These are phyloP conservation scores for Calocybe gambosa DNA, from an alignment of 1,284 basidiomycete species.

Conservation along the genomic window DNA sequence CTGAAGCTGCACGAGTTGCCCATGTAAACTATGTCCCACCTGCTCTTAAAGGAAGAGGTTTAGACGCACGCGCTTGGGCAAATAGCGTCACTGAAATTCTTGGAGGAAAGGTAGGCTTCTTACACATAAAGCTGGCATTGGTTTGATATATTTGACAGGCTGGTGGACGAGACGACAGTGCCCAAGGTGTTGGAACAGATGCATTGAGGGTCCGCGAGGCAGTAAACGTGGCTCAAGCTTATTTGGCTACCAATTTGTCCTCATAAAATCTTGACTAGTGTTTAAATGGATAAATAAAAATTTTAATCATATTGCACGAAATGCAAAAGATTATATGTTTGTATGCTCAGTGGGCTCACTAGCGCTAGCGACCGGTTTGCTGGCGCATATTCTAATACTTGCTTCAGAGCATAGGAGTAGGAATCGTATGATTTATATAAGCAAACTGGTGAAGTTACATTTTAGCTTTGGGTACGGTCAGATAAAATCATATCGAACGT, in stretches of 20 bases:
- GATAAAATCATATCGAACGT: too few relatives aligned
- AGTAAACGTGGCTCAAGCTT: conserved; percentile 49
- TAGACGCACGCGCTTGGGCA: conserved; percentile 84
- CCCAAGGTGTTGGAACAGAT: conserved; percentile 80
- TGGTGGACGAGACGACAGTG: conserved; percentile 87
- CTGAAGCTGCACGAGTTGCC: conserved; percentile 68
- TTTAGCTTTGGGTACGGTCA: too few relatives aligned
- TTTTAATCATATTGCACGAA: too few relatives aligned
- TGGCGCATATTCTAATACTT: too few relatives aligned
- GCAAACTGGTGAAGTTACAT: too few relatives aligned
- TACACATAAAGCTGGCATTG: neutral
- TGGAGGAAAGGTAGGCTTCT: conserved; percentile 74
- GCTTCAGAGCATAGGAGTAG: too few relatives aligned
- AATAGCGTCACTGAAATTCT: conserved; percentile 69
- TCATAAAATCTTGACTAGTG: too few relatives aligned
- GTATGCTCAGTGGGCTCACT: too few relatives aligned
- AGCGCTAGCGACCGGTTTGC: too few relatives aligned
- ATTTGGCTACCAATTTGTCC: conserved; percentile 23
- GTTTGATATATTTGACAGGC: conserved; percentile 44
- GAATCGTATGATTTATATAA: too few relatives aligned
- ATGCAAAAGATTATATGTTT: too few relatives aligned
- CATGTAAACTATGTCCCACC: conserved; percentile 86
- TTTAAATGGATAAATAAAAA: too few relatives aligned
- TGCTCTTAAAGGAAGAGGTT: conserved; percentile 51
- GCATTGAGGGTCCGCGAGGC: conserved; percentile 67